A percentile compares a stretch with the other conserved stretches of the same genome.
phyloP scores from a whole-genome alignment of 1,284 basidiomycete species.

The Malassezia japonica region DNA sequence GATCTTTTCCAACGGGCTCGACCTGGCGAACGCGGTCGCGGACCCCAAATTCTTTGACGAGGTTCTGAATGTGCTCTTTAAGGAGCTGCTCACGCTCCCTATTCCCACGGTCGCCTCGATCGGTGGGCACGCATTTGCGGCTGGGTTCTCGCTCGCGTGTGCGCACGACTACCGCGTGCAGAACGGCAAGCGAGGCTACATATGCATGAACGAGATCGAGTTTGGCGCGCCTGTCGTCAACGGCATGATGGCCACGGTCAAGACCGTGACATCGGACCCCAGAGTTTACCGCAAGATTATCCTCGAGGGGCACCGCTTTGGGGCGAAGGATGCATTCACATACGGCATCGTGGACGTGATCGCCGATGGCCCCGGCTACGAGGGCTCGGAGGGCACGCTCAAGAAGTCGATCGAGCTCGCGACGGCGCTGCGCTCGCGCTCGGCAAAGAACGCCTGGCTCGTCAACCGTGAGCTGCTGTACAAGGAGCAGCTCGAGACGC shows the following conservation, averaged over 20 bases:
- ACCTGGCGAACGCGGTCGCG: conserved; percentile 58
- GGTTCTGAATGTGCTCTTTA: conserved; percentile 51
- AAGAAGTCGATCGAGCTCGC: conserved; percentile 50
- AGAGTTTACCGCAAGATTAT: conserved; percentile 63
- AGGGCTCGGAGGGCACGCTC: conserved; percentile 56
- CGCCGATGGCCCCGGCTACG: conserved; percentile 55
- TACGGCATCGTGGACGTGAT: conserved; percentile 61
- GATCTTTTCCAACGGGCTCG: conserved; percentile 56
- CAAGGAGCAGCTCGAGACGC: conserved; percentile 15
- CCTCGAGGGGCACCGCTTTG: conserved; percentile 73
- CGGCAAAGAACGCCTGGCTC: conserved; percentile 52
- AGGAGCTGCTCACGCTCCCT: conserved; percentile 51
- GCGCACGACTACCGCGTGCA: conserved; percentile 83
- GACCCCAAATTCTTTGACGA: conserved; percentile 60
- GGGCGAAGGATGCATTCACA: conserved; percentile 61
- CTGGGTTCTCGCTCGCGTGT: conserved; percentile 67
- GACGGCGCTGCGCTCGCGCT: conserved; percentile 44
- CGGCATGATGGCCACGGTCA: conserved; percentile 55
- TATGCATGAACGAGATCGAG: conserved; percentile 62
- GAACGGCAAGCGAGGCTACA: conserved; percentile 70
- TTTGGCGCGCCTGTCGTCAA: conserved; percentile 36
- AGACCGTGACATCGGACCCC: conserved; percentile 59
- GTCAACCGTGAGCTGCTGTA: conserved; percentile 51
- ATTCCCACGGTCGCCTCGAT: conserved; percentile 67
- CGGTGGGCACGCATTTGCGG: conserved; percentile 86